Percentiles rank a stretch among this genome's conserved stretches.
phyloP scores from a whole-genome alignment of 2,329 filamentous ascomycete species.

The Aspergillus piperis region DNA sequence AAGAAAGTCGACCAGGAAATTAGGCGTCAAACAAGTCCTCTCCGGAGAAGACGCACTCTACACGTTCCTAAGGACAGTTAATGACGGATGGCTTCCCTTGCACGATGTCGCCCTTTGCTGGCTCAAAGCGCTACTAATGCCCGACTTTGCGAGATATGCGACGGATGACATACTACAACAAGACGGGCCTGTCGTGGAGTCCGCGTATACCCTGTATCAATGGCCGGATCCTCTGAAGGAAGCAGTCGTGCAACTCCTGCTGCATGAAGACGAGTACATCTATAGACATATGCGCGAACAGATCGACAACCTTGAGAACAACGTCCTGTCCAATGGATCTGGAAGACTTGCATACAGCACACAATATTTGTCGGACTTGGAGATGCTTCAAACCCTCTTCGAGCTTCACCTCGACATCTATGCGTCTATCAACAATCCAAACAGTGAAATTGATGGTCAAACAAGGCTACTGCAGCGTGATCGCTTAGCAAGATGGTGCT shows the following conservation, averaged over 20 bases:
- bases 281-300: constrained; percentile 44
- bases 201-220: constrained; percentile 54
- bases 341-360: constrained; percentile 26
- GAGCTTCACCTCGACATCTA: constrained; percentile 69
- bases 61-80: constrained; percentile 48
- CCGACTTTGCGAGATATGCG: constrained; percentile 31
- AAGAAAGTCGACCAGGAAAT: constrained; percentile 47
- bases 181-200: constrained; percentile 31
- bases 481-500: constrained; percentile 62
- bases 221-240: constrained; percentile 61
- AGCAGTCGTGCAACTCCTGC: constrained; percentile 54
- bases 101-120: constrained; percentile 57
- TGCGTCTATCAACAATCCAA: constrained; percentile 62
- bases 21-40: constrained; percentile 42
- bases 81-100: constrained; percentile 49
- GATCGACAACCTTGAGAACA: constrained; percentile 31
- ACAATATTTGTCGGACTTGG: constrained; percentile 44
- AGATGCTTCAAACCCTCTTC: constrained; percentile 62
- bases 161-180: constrained; percentile 7
- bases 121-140: constrained; percentile 54
- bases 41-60: constrained; percentile 40
- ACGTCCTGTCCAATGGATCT: constrained; percentile 25
- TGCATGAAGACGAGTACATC: constrained; percentile 57
- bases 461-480: constrained; percentile 59
- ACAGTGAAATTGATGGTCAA: constrained; percentile 55